Evolutionary conservation across 1,284 basidiomycete genomes (phyloP), one percentile per base, ranked within the genome.

Genomic region (Agroathelia rolfsii): DNA sequence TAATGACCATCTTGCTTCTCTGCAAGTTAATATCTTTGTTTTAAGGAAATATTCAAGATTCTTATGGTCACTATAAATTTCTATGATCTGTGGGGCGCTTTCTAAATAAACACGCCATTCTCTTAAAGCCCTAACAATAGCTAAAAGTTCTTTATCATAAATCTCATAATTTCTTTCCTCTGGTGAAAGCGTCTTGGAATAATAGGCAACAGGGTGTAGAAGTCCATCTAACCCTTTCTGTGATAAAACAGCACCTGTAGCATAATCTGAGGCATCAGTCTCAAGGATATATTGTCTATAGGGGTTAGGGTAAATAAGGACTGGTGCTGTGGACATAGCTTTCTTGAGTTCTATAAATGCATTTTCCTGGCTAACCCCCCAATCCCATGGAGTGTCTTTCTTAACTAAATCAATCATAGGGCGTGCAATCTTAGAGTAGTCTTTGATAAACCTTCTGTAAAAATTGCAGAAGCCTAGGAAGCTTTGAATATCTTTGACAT

Each of bases 401-500:
- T 39, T 38, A 0, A 50, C 54, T 0, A 61, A 42, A 0, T 38
- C 26, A 21, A 43, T 36, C 0, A 71, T 38, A 0, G 55, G 57
- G 1, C 18, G 12, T 1, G 49, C 50, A 13, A 61, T 47, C 3
- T 50, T 35, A 0, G 59, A 44, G 36, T 56, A 71, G 9, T 51
- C 42, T 5, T 48, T 19, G 11, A 72, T 59, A 37, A 70, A 72
- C 0, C 50, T 31, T 0, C 56, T 28, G 31, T 69, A 71, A 44
- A 61, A 68, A 37, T 62, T 62, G 5, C 48, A 43, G 23, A 69
- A 59, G 2, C 62, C 64, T 0, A 68, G 34, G 43, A 70, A 69
- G 0, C 25, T 29, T 20, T 52, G 45, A 4, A 61, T 31, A 5
- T 57, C 43, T 12, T 46, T 45, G 5, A 57, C 30, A 1, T 29